Evolutionary conservation across 78 protist species (phyloP).

Genomic region (Trichosphaerium sp.): DNA sequence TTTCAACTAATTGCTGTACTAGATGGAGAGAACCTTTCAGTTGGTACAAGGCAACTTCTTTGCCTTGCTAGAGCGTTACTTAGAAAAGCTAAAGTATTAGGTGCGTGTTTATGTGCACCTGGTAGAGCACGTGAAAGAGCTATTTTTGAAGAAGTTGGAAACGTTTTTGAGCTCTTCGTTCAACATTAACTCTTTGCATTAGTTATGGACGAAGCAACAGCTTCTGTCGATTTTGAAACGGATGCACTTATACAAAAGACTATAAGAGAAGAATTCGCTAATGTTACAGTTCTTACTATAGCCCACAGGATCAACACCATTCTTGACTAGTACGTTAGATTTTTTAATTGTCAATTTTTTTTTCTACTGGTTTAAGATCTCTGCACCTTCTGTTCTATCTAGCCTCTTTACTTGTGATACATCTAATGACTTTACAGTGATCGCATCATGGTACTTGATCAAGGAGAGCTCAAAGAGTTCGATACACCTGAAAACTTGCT

Average conservation of each 20-base stretch:
- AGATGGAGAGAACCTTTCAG: conserved; percentile 49
- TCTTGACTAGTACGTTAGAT: conserved; percentile 28
- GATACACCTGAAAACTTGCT: conserved; percentile 18
- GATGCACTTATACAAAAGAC: conserved; percentile 38
- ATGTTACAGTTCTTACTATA: conserved; percentile 61
- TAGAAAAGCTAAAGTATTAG: conserved; percentile 26
- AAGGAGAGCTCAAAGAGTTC: conserved; percentile 30
- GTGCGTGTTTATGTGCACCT: not conserved
- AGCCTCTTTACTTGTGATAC: too few relatives aligned
- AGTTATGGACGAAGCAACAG: conserved; percentile 93
- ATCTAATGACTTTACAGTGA: too few relatives aligned
- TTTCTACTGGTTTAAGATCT: not conserved
- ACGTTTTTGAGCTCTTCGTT: conserved; percentile 64
- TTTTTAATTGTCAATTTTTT: not conserved
- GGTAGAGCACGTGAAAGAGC: conserved; percentile 3
- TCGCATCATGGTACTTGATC: conserved; percentile 51
- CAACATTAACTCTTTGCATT: conserved; percentile 80
- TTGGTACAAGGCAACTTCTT: conserved; percentile 85
- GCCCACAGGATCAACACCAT: conserved; percentile 72
- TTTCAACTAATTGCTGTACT: conserved; percentile 10
- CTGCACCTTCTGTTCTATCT: not conserved
- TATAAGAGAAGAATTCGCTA: conserved; percentile 48
- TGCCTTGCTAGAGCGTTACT: conserved; percentile 92
- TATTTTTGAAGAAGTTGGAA: conserved; percentile 57
- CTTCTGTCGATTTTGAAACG: conserved; percentile 65